phyloP scores from a whole-genome alignment of 2,329 filamentous ascomycete species.

The Fusarium sp. region DNA sequence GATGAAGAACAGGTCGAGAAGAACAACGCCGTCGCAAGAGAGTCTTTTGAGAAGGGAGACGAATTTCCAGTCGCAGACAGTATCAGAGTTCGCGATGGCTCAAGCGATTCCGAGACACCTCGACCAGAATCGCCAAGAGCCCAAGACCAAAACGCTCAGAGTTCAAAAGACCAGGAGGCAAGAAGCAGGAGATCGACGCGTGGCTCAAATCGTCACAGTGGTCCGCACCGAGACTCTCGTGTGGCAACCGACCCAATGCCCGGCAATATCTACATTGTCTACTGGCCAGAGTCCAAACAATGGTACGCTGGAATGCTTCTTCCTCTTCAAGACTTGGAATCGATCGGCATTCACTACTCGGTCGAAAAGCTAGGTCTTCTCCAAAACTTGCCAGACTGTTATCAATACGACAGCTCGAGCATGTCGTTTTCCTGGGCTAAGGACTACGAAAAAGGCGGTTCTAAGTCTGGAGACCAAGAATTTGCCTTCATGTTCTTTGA shows the following conservation, averaged over 20 bases:
- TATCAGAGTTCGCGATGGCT: conserved; percentile 11
- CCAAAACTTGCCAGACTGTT: conserved; percentile 26
- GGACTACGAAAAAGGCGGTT: conserved; percentile 27
- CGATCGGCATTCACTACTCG: conserved; percentile 3
- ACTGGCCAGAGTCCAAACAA: conserved; percentile 20
- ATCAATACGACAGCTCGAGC: conserved; percentile 25
- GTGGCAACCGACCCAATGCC: conserved; percentile 7
- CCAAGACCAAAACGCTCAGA: background rate
- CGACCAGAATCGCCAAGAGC: background rate
- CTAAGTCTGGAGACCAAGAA: conserved; percentile 2
- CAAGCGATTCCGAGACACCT: background rate
- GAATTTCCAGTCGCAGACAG: conserved; percentile 9
- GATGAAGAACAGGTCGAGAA: conserved; percentile 20
- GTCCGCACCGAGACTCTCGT: background rate
- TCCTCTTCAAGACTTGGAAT: conserved; percentile 21
- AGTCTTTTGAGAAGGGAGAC: conserved; percentile 12
- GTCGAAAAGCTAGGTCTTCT: conserved; percentile 22
- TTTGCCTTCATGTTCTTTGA: conserved; percentile 45
- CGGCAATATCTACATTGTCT: conserved; percentile 33
- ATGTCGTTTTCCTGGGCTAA: conserved; percentile 18
- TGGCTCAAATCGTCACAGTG: background rate
- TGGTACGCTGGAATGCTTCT: conserved; percentile 29
- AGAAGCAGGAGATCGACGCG: background rate
- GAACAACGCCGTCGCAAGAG: conserved; percentile 23
- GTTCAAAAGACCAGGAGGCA: background rate